Evolutionary conservation across 495 filamentous ascomycete species (phyloP).

Genomic region (Podospora bellae-mahoneyi): DNA sequence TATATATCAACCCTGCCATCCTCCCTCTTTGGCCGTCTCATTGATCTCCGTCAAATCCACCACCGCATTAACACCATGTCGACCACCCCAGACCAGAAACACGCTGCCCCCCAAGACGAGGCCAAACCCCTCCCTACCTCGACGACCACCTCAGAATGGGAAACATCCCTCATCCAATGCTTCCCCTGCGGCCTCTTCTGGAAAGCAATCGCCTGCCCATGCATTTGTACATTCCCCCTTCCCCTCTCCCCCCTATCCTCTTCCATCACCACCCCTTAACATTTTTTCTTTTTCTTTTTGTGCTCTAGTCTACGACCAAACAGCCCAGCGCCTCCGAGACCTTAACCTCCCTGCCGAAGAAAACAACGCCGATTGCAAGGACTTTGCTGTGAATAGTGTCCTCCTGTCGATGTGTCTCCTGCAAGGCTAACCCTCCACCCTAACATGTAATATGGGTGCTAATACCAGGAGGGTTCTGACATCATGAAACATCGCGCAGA

Average conservation of each 20-base stretch:
- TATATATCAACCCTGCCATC: too few relatives aligned
- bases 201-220: background rate
- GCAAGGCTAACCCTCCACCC: conserved; percentile 31
- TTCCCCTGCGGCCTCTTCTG: background rate
- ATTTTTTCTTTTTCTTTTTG: background rate
- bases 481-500: conserved; percentile 50
- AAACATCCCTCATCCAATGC: background rate
- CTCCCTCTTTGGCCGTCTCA: background rate
- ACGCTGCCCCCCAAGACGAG: background rate
- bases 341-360: conserved; percentile 41
- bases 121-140: background rate
- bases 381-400: conserved; percentile 2
- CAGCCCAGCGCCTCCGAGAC: conserved; percentile 43
- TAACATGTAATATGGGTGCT: background rate
- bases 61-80: background rate
- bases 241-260: background rate
- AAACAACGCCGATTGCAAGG: conserved; percentile 36
- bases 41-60: too few relatives aligned
- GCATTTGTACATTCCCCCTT: background rate
- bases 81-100: background rate
- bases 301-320: conserved; percentile 42
- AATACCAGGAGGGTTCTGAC: conserved; percentile 19
- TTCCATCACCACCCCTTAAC: background rate
- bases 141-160: background rate
- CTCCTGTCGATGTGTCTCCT: conserved; percentile 23